Percentiles rank a stretch among this genome's conserved stretches.
Evolutionary conservation across 2,329 filamentous ascomycete species (phyloP).

Genomic region (Orbilia javanica): DNA sequence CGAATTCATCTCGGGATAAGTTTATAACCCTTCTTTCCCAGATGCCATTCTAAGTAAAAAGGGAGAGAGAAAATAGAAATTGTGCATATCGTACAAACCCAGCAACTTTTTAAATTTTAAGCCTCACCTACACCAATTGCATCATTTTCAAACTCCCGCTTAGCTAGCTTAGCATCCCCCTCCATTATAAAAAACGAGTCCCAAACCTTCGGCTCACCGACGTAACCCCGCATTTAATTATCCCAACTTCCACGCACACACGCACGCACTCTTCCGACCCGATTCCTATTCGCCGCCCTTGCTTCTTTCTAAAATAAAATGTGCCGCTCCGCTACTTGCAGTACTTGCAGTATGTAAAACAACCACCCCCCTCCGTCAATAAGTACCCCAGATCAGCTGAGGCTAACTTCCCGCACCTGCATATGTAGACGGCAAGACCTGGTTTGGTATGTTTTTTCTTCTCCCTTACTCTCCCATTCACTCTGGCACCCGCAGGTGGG

Average conservation of each 20-base stretch:
- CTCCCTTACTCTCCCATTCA: background rate
- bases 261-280: background rate
- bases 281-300: background rate
- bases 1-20: constrained; percentile 26
- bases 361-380: background rate
- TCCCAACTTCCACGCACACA: background rate
- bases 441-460: constrained; percentile 32
- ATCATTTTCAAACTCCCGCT: constrained; percentile 4
- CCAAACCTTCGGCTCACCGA: background rate
- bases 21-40: constrained; percentile 16
- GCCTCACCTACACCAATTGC: background rate
- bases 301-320: constrained; percentile 7
- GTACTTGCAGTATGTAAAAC: constrained; percentile 32
- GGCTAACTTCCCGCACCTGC: constrained; percentile 39
- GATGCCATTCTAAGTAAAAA: background rate
- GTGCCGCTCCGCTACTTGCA: constrained; percentile 43
- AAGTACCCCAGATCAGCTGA: constrained; percentile 28
- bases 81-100: background rate
- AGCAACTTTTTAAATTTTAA: background rate
- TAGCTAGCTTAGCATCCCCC: background rate
- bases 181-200: background rate
- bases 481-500: background rate
- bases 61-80: background rate
- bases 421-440: constrained; percentile 55
- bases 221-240: background rate